phyloP scores from a whole-genome alignment of 495 filamentous ascomycete genomes.

The Corynascus novoguineensis region DNA sequence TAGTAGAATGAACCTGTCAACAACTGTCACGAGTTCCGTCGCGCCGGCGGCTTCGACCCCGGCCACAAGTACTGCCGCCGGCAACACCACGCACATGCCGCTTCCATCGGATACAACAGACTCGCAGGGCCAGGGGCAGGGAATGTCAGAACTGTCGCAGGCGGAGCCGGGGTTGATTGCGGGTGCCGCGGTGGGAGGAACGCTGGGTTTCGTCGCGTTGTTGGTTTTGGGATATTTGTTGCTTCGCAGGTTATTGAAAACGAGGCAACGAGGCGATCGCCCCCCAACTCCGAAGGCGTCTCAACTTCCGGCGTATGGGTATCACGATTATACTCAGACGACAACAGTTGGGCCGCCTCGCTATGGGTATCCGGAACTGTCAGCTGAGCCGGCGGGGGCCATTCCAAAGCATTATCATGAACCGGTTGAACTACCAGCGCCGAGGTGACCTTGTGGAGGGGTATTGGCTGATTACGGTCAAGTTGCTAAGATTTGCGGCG shows the following conservation, averaged over 20 bases:
- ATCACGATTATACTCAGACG: not conserved
- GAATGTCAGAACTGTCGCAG: not conserved
- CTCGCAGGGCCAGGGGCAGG: not conserved
- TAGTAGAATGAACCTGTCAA: not conserved
- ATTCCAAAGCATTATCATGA: not conserved
- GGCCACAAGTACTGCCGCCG: not conserved
- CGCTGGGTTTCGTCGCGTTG: constrained; percentile 1
- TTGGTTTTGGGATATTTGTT: constrained; percentile 2
- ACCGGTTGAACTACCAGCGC: not conserved
- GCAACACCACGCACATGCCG: not conserved
- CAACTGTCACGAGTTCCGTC: not conserved
- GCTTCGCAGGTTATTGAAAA: not conserved
- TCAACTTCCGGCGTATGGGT: not conserved
- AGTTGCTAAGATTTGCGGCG: too few relatives aligned
- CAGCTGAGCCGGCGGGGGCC: not conserved
- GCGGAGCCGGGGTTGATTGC: not conserved
- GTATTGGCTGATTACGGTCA: too few relatives aligned
- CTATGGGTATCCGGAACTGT: not conserved
- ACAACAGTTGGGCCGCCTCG: not conserved
- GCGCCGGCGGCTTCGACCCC: not conserved
- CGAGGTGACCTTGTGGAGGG: too few relatives aligned
- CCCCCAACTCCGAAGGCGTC: not conserved
- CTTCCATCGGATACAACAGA: not conserved
- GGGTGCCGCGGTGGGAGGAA: not conserved
- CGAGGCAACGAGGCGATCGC: not conserved